These are phyloP conservation scores for Curvularia verruculosa DNA, from an alignment of 2,329 filamentous ascomycete species.

Conservation along the genomic window DNA sequence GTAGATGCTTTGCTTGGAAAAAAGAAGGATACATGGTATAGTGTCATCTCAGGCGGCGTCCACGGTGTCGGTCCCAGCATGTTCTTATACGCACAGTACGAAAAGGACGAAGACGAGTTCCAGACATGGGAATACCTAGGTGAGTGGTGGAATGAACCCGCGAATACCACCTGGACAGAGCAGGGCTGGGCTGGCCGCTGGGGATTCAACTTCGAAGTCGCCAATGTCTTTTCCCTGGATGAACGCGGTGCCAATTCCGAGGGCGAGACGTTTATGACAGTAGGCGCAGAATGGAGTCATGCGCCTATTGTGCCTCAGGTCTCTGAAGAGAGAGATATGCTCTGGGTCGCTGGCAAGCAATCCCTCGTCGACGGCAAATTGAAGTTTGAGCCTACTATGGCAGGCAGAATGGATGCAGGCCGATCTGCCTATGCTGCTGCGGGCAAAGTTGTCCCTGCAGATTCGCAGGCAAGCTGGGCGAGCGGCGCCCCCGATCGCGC, in stretches of 20 bases:
- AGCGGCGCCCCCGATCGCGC: constrained; percentile 52
- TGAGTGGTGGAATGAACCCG: constrained; percentile 52
- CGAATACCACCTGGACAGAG: constrained; percentile 32
- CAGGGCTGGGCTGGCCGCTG: constrained; percentile 31
- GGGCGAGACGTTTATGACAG: constrained; percentile 51
- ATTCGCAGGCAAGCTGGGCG: constrained; percentile 47
- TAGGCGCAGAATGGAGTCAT: constrained; percentile 55
- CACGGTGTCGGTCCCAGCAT: constrained; percentile 48
- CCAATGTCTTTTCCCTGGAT: constrained; percentile 52
- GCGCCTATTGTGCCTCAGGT: constrained; percentile 50
- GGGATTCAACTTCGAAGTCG: constrained; percentile 56
- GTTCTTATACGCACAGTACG: constrained; percentile 51
- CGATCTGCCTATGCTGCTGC: constrained; percentile 53
- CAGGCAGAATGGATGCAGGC: constrained; percentile 52
- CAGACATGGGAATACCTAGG: constrained; percentile 49
- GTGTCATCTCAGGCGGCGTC: constrained; percentile 50
- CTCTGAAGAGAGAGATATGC: constrained; percentile 51
- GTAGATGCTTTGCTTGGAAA: constrained; percentile 48
- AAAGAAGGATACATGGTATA: constrained; percentile 48
- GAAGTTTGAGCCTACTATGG: constrained; percentile 51
- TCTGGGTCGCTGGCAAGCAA: constrained; percentile 51
- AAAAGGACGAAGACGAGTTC: constrained; percentile 39
- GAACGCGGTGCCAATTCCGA: constrained; percentile 49
- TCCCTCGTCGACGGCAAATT: constrained; percentile 33
- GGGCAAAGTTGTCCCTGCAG: constrained; percentile 50